Evolutionary conservation across 1,284 basidiomycete genomes (phyloP).

Genomic region (Cryptococcus sp.): DNA sequence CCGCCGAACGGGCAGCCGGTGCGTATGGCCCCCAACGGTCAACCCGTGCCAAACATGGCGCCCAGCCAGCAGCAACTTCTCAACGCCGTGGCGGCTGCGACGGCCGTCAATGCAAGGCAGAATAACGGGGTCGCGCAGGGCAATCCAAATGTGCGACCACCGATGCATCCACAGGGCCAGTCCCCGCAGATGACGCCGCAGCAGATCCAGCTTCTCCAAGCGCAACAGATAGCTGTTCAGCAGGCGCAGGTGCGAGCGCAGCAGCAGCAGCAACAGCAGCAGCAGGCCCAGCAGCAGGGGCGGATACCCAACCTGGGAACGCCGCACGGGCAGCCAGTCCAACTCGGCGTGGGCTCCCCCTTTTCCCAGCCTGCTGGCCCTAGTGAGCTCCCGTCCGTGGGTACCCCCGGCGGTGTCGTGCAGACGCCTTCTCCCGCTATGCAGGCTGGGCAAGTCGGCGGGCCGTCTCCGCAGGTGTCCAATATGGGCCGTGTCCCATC

Average conservation of each 20-base stretch:
- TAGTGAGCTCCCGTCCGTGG: conserved; percentile 1
- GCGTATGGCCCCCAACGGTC: conserved; percentile 31
- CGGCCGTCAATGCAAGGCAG: conserved; percentile 31
- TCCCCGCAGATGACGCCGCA: conserved; percentile 33
- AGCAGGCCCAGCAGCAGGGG: conserved; percentile 23
- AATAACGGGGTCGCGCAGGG: conserved; percentile 6
- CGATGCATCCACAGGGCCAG: conserved; percentile 12
- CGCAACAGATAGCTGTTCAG: conserved; percentile 36
- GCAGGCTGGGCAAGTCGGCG: conserved; percentile 19
- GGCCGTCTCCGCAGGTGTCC: conserved; percentile 6
- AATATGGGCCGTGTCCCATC: conserved; percentile 12
- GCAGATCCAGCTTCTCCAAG: conserved; percentile 42
- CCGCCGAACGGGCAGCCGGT: conserved; percentile 9
- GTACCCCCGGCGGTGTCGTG: background rate
- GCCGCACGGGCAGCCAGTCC: conserved; percentile 26
- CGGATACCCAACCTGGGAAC: conserved; percentile 20
- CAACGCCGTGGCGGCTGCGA: conserved; percentile 42
- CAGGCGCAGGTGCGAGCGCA: conserved; percentile 27
- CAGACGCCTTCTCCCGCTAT: conserved; percentile 11
- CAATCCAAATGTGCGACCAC: conserved; percentile 11
- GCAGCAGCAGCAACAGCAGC: conserved; percentile 21
- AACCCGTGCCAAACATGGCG: conserved; percentile 31
- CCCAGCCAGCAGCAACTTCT: conserved; percentile 44
- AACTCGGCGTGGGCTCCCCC: conserved; percentile 21
- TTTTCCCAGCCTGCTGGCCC: conserved; percentile 10